Percentiles rank a stretch among this genome's conserved stretches.
phyloP scores from a whole-genome alignment of 805 yeast species.

The Suhomyces kilbournensis region DNA sequence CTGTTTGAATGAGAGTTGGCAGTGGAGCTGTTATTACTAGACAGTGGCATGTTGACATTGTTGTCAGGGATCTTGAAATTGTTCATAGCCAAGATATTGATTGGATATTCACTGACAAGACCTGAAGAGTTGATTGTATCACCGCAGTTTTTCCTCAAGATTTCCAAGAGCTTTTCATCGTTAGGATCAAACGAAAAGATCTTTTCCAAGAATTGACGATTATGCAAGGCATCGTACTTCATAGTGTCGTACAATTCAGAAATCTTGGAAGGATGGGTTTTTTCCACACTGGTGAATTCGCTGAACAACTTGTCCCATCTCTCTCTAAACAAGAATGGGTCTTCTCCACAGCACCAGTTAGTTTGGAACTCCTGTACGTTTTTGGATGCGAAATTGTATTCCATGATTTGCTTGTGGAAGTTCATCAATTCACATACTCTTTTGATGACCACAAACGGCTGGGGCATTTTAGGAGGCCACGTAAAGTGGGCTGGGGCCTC shows the following conservation, averaged over 20 bases:
- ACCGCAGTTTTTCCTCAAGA: slow-evolving; percentile 41
- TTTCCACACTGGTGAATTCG: slow-evolving; percentile 89
- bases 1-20: slow-evolving; percentile 13
- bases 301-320: slow-evolving; percentile 96
- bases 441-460: slow-evolving; percentile 90
- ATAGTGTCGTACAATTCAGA: slow-evolving; percentile 96
- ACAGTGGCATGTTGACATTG: slow-evolving; percentile 13
- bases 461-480: slow-evolving; percentile 98
- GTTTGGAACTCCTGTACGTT: slow-evolving; percentile 68
- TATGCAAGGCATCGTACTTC: slow-evolving; percentile 97
- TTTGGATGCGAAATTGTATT: slow-evolving; percentile 65
- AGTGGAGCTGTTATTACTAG: slow-evolving; percentile 15
- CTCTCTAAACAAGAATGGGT: slow-evolving; percentile 83
- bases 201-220: slow-evolving; percentile 80
- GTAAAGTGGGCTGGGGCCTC: slow-evolving; percentile 97
- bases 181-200: slow-evolving; percentile 66
- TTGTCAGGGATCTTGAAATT: slow-evolving; percentile 61
- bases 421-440: slow-evolving; percentile 95
- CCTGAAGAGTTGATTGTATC: slow-evolving; percentile 47
- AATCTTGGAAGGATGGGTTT: slow-evolving; percentile 95
- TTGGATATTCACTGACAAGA: slow-evolving; percentile 68
- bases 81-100: slow-evolving; percentile 71
- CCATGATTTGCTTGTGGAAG: slow-evolving; percentile 82
- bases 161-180: slow-evolving; percentile 32
- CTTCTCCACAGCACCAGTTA: slow-evolving; percentile 97